A percentile compares a stretch with the other conserved stretches of the same genome.
Evolutionary conservation across 805 yeast species (phyloP).

Genomic region (Saccharomycopsis javanensis): DNA sequence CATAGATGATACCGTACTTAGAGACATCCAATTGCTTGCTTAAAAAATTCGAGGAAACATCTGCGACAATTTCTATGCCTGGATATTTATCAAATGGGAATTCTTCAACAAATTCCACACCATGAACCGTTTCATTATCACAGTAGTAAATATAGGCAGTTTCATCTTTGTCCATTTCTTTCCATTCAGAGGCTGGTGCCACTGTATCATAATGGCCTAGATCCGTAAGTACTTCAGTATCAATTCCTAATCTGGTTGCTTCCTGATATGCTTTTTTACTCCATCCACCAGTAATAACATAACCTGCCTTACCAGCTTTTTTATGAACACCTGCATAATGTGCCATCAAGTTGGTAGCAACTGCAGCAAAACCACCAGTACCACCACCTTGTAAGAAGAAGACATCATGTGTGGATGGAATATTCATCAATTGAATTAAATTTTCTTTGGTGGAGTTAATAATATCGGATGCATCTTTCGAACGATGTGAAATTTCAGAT

Average conservation of each 20-base stretch:
- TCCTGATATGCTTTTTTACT: constrained; percentile 82
- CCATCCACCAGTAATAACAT: constrained; percentile 91
- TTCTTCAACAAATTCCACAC: constrained; percentile 59
- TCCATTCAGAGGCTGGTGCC: constrained; percentile 63
- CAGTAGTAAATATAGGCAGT: constrained; percentile 84
- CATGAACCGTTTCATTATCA: constrained; percentile 96
- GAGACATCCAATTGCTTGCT: constrained; percentile 73
- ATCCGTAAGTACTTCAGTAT: constrained; percentile 51
- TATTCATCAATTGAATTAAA: constrained; percentile 50
- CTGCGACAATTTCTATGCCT: constrained; percentile 79
- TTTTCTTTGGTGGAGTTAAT: constrained; percentile 68
- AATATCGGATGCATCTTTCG: constrained; percentile 67
- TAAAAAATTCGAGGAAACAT: constrained; percentile 87
- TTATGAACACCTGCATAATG: constrained; percentile 46
- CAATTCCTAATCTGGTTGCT: constrained; percentile 73
- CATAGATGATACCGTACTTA: constrained; percentile 82
- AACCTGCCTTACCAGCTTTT: constrained; percentile 71
- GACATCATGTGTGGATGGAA: constrained; percentile 91
- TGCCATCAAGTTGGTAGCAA: constrained; percentile 75
- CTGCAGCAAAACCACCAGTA: constrained; percentile 86
- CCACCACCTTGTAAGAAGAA: constrained; percentile 98
- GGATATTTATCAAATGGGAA: constrained; percentile 17
- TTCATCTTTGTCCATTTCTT: constrained; percentile 41
- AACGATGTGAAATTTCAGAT: constrained; percentile 95
- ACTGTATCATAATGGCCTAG: constrained; percentile 55